Percentiles rank a stretch among this genome's conserved stretches.
Conservation (phyloP, 345 rosid genomes). For the Noccaea caerulescens region DNA sequence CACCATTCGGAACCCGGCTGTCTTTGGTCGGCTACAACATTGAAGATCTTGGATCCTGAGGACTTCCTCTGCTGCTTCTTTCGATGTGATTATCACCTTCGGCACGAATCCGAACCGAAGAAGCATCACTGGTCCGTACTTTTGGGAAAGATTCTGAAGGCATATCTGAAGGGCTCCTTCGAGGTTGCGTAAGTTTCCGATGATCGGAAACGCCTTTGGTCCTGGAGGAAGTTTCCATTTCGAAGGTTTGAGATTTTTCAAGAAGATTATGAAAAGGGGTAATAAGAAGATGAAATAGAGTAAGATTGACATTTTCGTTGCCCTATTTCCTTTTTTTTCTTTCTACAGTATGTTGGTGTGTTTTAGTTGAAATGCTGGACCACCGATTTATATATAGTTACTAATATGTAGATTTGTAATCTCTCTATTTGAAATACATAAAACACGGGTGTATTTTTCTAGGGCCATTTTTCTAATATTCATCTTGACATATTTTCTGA, state of each 20-base stretch:
- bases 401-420: too few species aligned
- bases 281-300: not conserved
- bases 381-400: not conserved
- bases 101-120: slow-evolving; percentile 28
- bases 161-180: slow-evolving; percentile 13
- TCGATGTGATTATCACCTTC: slow-evolving; percentile 28
- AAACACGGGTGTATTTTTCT: not conserved
- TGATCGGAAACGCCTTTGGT: slow-evolving; percentile 38
- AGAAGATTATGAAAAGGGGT: slow-evolving; percentile 1
- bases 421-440: too few species aligned
- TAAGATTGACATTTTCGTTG: not conserved
- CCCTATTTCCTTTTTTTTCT: not conserved
- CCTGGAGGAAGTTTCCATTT: slow-evolving; percentile 8
- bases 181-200: slow-evolving; percentile 49
- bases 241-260: not conserved
- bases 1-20: not conserved
- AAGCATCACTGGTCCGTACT: slow-evolving; percentile 36
- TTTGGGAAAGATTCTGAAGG: slow-evolving; percentile 21
- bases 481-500: not conserved
- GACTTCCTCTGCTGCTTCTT: slow-evolving; percentile 34
- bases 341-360: not conserved
- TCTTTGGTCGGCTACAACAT: slow-evolving; percentile 17
- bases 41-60: slow-evolving; percentile 22
- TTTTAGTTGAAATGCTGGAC: not conserved
- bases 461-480: too few species aligned